These are phyloP conservation scores for Zea luxurians DNA, from an alignment of 176 grass and related monocot genomes.

Conservation along the genomic window DNA sequence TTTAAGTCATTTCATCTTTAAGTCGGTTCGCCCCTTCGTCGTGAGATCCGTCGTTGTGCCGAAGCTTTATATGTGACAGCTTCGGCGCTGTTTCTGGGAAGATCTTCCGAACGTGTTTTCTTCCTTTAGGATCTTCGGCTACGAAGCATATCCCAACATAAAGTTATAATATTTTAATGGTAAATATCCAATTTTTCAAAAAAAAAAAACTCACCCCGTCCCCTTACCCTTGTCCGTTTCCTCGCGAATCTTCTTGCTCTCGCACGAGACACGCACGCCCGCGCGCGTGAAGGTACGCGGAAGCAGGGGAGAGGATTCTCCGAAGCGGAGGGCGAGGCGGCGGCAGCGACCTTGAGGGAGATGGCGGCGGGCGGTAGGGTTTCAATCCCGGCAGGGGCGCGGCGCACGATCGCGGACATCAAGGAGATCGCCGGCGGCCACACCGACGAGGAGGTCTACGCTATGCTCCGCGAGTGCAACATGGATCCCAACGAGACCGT, in stretches of 20 bases:
- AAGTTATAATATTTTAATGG: too few relatives aligned
- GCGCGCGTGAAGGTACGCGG: background rate
- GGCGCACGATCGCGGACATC: conserved; percentile 76
- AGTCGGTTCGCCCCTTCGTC: too few relatives aligned
- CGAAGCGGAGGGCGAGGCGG: background rate
- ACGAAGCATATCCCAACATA: too few relatives aligned
- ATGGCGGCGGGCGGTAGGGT: conserved; percentile 52
- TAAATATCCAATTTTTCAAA: too few relatives aligned
- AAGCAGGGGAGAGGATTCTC: conserved; percentile 7
- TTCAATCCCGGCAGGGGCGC: conserved; percentile 64
- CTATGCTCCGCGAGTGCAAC: conserved; percentile 82
- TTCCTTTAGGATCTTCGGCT: too few relatives aligned
- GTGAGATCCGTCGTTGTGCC: too few relatives aligned
- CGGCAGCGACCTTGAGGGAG: conserved; percentile 25
- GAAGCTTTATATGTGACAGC: too few relatives aligned
- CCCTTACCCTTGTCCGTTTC: background rate
- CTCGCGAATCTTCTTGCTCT: conserved; percentile 12
- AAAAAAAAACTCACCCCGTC: too few relatives aligned
- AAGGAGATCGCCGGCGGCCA: conserved; percentile 85
- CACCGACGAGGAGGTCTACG: conserved; percentile 92
- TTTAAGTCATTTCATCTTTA: too few relatives aligned
- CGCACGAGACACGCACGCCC: background rate
- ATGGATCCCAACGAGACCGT: conserved; percentile 96
- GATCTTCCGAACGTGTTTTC: too few relatives aligned
- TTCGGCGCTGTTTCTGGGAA: too few relatives aligned